Conservation (phyloP, 345 rosid species). For the Acer negundo region DNA sequence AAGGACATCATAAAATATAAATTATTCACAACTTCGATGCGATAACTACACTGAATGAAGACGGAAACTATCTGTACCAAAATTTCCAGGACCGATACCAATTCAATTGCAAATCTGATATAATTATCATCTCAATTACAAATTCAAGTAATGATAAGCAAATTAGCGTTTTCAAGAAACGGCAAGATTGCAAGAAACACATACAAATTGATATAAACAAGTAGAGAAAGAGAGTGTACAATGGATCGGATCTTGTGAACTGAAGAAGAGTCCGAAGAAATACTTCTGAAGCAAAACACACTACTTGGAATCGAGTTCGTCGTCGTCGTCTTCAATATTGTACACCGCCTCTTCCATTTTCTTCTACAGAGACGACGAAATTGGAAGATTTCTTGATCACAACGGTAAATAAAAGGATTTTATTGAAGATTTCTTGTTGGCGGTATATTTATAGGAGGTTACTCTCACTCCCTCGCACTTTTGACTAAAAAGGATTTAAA, state of each 20-base stretch:
- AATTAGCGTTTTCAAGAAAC: background rate
- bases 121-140: background rate
- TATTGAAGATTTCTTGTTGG: too few species aligned
- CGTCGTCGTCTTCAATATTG: conserved; percentile 72
- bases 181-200: background rate
- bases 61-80: background rate
- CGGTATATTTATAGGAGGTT: background rate
- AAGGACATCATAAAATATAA: background rate
- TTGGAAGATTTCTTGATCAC: background rate
- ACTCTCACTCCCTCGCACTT: too few species aligned
- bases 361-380: conserved; percentile 21
- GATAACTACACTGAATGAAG: background rate
- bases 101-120: background rate
- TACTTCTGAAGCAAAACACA: too few species aligned
- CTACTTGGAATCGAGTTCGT: conserved; percentile 75
- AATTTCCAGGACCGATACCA: background rate
- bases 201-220: conserved; percentile 32
- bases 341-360: conserved; percentile 23
- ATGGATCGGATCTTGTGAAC: conserved; percentile 84
- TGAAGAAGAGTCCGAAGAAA: conserved; percentile 58
- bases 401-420: background rate
- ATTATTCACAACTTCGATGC: background rate
- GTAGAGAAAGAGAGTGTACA: conserved; percentile 35
- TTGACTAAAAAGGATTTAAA: background rate
- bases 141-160: too few species aligned